Evolutionary conservation across 2,329 filamentous ascomycete genomes (phyloP).

Genomic region (Penicillium sp.): DNA sequence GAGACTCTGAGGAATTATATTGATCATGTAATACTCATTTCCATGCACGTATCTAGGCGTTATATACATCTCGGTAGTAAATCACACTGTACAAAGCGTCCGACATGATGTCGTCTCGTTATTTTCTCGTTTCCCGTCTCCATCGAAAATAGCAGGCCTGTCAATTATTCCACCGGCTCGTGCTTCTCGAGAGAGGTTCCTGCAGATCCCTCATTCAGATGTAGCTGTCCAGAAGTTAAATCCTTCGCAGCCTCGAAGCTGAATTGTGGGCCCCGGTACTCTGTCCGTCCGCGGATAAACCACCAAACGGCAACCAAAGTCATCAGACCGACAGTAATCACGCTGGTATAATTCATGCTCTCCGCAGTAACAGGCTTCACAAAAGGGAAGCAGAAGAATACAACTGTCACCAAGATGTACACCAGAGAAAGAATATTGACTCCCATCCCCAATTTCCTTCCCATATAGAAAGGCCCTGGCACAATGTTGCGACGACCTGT

Average conservation of each 20-base stretch:
- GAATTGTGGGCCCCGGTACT: slow-evolving; percentile 42
- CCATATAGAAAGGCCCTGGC: slow-evolving; percentile 65
- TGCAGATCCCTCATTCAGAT: not conserved
- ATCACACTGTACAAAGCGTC: no score
- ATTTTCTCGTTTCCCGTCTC: no score
- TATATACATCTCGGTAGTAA: no score
- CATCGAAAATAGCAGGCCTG: no score
- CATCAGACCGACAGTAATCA: slow-evolving; percentile 43
- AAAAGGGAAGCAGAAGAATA: slow-evolving; percentile 67
- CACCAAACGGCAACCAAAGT: slow-evolving; percentile 40
- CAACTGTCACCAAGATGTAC: slow-evolving; percentile 65
- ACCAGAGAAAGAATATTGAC: slow-evolving; percentile 58
- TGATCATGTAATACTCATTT: no score
- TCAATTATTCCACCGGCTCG: not conserved
- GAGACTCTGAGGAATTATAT: no score
- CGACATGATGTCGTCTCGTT: no score
- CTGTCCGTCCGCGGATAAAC: slow-evolving; percentile 32
- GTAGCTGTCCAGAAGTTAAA: not conserved
- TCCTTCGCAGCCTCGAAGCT: slow-evolving; percentile 58
- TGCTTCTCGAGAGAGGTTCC: not conserved
- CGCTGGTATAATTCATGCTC: slow-evolving; percentile 59
- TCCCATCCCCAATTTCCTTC: slow-evolving; percentile 50
- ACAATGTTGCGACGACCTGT: slow-evolving; percentile 51
- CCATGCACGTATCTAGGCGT: no score
- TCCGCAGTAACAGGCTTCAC: slow-evolving; percentile 49